Percentiles rank a stretch among this genome's conserved stretches.
phyloP scores from a whole-genome alignment of 352 stramenopile genomes.

The Phytophthora fragariaefolia region DNA sequence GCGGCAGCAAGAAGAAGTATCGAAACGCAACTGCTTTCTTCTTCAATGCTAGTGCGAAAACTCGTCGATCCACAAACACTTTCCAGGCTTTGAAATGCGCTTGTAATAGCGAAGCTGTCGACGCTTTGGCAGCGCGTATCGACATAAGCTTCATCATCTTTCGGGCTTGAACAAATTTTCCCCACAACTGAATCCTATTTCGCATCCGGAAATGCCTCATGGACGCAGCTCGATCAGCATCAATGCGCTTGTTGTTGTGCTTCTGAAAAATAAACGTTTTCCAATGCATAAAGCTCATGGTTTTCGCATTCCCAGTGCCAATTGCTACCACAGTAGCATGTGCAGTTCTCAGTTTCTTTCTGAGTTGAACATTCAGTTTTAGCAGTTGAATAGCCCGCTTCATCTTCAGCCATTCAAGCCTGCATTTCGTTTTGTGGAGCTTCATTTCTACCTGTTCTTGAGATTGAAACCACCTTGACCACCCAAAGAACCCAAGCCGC shows the following conservation, averaged over 20 bases:
- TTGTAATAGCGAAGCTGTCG: slow-evolving; percentile 15
- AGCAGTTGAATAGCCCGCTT: slow-evolving; percentile 11
- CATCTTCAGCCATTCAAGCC: slow-evolving; percentile 6
- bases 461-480: slow-evolving; percentile 11
- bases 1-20: slow-evolving; percentile 44
- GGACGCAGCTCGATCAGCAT: not conserved
- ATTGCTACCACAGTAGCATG: slow-evolving; percentile 14
- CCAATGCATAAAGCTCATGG: slow-evolving; percentile 21
- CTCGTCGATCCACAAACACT: slow-evolving; percentile 19
- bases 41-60: slow-evolving; percentile 24
- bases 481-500: slow-evolving; percentile 7
- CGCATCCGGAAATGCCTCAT: slow-evolving; percentile 30
- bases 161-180: slow-evolving; percentile 14
- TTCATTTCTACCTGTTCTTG: not conserved
- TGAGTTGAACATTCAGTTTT: slow-evolving; percentile 5
- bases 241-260: not conserved
- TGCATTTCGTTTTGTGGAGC: not conserved
- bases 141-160: slow-evolving; percentile 35
- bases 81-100: slow-evolving; percentile 42
- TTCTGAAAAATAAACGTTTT: slow-evolving; percentile 19
- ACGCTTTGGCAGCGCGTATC: slow-evolving; percentile 14
- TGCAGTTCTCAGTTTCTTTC: slow-evolving; percentile 5
- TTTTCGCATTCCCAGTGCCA: slow-evolving; percentile 6
- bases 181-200: slow-evolving; percentile 34
- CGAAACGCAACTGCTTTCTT: slow-evolving; percentile 53